Base-by-base conservation (phyloP, 2,329 filamentous ascomycete species). In the Alternaria panax region DNA sequence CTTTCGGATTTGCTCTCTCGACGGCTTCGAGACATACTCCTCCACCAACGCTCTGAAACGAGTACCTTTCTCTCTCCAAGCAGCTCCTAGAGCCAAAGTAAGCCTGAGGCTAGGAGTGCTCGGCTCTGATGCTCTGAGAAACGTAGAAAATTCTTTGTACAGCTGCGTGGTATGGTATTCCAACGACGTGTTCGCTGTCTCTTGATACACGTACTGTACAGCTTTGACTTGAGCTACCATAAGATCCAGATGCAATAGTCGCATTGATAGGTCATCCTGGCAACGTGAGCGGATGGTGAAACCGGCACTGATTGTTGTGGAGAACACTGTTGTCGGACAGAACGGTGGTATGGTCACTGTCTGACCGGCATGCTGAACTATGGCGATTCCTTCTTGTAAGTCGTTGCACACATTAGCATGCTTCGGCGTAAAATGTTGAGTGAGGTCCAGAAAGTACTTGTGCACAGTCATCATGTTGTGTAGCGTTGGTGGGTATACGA, bases 401-500 rank as follows among this genome's bases (percentile, higher is more conserved):
- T n/a, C 2, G 4, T 18, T 12, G 43, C 43, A 48, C n/a, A 32
- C 12, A 5, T 0, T 16, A 12, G 8, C 16, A 22, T 16, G 20
- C 12, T 34, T 7, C 40, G 30, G 18, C 12, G 11, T 7, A 16
- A 7, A 2, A 12, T 16, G 2, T 18, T 40, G 11, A 6, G n/a
- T 25, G 8, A 54, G 32, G 9, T 41, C 22, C 14, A 3, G 9
- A 11, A 40, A 40, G 20, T 48, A 48, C 4, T 11, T 11, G 3
- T 54, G 2, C 24, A 54, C 8, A 1, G 28, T 27, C 18, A 11
- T 7, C n/a, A 57, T 25, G 41, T 57, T 57, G 11, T 57, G 38
- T 32, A 30, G 24, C 7, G 18, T 53, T 6, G 54, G 40, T 12
- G 54, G 54, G 4, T 52, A 53, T 4, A 53, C 32, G 41, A 47